Base-by-base conservation (phyloP, 2,329 filamentous ascomycete species). In the Cordyceps fumosorosea region DNA sequence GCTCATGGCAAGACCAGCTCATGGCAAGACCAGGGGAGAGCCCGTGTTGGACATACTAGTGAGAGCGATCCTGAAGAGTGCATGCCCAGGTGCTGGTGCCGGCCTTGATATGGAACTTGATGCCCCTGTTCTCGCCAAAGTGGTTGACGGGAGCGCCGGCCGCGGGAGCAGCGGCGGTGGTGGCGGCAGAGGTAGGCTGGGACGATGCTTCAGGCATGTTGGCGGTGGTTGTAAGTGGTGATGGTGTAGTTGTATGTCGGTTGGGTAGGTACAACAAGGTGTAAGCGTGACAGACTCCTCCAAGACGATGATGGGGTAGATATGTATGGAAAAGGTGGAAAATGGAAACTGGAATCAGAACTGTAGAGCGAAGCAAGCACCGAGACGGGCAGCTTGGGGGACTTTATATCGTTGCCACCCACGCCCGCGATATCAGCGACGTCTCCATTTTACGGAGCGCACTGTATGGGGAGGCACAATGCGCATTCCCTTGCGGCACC, bases 31-130 rank as follows among this genome's bases (percentile, higher is more conserved):
- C 34, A 6, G 29, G 45, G 26, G 26, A 11, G 40, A 14, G 24
- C 6, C 11, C 44, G 3, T 44, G 11, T 11, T 18, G 3, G 42
- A 72, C 78, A 64, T 76, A 81, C 79, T 80, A 79, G 14, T 70
- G 60, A 64, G 68, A 63, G 61, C 78, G 77, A 69, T 81, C 78
- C 64, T 79, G 74, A 5, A 81, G 69, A 22, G 74, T 75, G 70
- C 78, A 80, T 47, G 69, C 58, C 68, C 73, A 76, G 53, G 69
- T 71, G 54, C 71, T 65, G 67, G 73, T 71, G 64, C 77, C 78
- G 47, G 78, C 73, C 71, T 75, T 76, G 71, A 81, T 76, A 53
- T 77, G 69, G 72, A 81, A 81, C 70, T 74, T 74, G 73, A 81
- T 73, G 63, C 73, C 76, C 63, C 67, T 71, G 67, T 71, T 73